Conservation (phyloP, 805 yeast species). For the Metschnikowia proteae region DNA sequence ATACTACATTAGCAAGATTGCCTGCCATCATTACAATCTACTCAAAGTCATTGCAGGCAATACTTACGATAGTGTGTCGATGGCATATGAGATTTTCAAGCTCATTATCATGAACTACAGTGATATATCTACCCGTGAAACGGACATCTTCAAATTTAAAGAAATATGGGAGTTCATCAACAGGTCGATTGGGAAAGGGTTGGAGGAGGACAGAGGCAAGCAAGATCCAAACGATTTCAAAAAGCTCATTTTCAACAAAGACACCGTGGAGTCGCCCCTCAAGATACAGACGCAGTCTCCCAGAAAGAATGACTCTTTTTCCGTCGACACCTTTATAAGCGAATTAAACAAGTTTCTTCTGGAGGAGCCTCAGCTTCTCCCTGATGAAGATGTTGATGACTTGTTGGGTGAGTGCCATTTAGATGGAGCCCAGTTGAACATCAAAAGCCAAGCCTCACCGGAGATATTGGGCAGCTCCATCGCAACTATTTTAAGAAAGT, state of each 20-base stretch:
- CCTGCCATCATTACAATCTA: conserved; percentile 19
- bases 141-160: conserved; percentile 29
- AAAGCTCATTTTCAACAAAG: conserved; percentile 20
- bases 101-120: conserved; percentile 31
- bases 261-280: conserved; percentile 35
- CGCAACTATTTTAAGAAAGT: conserved; percentile 3
- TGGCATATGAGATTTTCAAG: conserved; percentile 35
- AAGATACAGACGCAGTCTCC: conserved; percentile 23
- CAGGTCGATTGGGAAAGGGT: conserved; percentile 21
- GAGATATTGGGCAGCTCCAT: conserved; percentile 1
- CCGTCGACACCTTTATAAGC: conserved; percentile 24
- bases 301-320: conserved; percentile 20
- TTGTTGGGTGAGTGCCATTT: conserved; percentile 8
- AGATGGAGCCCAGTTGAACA: conserved; percentile 10
- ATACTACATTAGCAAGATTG: conserved; percentile 30
- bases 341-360: conserved; percentile 25
- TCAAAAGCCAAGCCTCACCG: neutral
- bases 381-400: conserved; percentile 18
- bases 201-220: conserved; percentile 3
- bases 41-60: conserved; percentile 32
- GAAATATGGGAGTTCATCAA: conserved; percentile 36
- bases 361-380: conserved; percentile 8
- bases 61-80: conserved; percentile 23
- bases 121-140: conserved; percentile 33
- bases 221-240: conserved; percentile 3